These are phyloP conservation scores for Wickerhamiella galacta DNA, from an alignment of 805 yeast genomes.

Conservation along the genomic window DNA sequence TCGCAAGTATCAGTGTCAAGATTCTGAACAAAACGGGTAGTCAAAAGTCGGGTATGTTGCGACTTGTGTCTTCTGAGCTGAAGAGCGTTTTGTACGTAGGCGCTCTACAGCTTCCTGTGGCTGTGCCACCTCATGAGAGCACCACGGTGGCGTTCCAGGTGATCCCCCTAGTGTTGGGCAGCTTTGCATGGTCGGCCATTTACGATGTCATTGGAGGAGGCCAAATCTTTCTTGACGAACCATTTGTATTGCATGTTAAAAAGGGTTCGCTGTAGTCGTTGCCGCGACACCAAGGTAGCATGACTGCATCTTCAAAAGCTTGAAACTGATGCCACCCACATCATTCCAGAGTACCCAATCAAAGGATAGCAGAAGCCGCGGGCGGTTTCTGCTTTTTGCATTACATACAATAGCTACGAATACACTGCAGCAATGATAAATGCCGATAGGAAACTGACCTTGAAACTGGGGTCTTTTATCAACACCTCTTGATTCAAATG, in stretches of 20 bases:
- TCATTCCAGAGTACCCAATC: too few species aligned
- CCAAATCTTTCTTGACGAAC: constrained; percentile 11
- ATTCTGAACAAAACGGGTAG: constrained; percentile 32
- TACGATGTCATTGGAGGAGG: constrained; percentile 28
- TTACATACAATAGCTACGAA: too few species aligned
- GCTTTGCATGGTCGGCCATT: constrained; percentile 62
- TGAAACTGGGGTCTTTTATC: constrained; percentile 44
- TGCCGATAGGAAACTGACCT: constrained; percentile 33
- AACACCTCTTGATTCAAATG: constrained; percentile 31
- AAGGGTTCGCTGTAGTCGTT: too few species aligned
- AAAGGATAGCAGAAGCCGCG: too few species aligned
- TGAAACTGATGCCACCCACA: too few species aligned
- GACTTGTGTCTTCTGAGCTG: constrained; percentile 43
- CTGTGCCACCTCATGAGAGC: constrained; percentile 29
- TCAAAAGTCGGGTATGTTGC: constrained; percentile 35
- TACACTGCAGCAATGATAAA: constrained; percentile 21
- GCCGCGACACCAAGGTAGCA: too few species aligned
- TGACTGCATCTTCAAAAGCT: too few species aligned
- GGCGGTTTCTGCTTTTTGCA: too few species aligned
- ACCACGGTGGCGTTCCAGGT: constrained; percentile 35
- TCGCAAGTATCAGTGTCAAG: constrained; percentile 33
- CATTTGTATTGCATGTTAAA: constrained; percentile 11
- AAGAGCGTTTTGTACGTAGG: constrained; percentile 59
- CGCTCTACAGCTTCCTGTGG: constrained; percentile 39
- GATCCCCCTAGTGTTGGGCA: constrained; percentile 58